Percentiles rank a stretch among this genome's conserved stretches.
phyloP scores from a whole-genome alignment of 23 red algal species.

The Chondrus crispus region DNA sequence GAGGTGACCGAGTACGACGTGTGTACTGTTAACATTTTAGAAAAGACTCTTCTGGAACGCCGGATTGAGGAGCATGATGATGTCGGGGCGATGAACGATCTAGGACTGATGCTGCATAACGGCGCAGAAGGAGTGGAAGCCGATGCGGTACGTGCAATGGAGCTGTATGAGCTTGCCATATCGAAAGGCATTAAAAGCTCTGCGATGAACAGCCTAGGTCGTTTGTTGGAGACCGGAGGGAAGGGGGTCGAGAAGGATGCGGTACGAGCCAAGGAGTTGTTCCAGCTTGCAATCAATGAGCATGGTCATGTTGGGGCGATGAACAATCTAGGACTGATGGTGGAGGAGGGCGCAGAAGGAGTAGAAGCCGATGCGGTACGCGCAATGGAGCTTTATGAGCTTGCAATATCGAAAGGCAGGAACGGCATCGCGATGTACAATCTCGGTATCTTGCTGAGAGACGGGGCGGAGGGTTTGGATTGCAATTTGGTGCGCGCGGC shows the following conservation, averaged over 20 bases:
- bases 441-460: neutral
- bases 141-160: neutral
- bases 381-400: neutral
- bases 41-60: no score
- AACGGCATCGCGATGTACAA: constrained; percentile 10
- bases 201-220: no score
- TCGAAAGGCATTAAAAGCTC: neutral
- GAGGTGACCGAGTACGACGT: no score
- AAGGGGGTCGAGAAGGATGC: neutral
- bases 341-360: neutral
- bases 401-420: neutral
- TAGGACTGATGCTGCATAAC: neutral
- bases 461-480: neutral
- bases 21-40: no score
- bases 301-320: neutral
- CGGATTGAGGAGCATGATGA: neutral
- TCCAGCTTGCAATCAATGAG: no score
- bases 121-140: neutral
- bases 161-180: neutral
- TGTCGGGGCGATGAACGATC: neutral
- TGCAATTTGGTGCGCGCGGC: neutral
- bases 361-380: neutral
- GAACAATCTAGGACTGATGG: neutral
- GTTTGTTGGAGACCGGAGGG: neutral
- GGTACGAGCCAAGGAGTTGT: neutral